These are phyloP conservation scores for Schizophyllum amplum DNA, from an alignment of 1,284 basidiomycete species.

Conservation along the genomic window DNA sequence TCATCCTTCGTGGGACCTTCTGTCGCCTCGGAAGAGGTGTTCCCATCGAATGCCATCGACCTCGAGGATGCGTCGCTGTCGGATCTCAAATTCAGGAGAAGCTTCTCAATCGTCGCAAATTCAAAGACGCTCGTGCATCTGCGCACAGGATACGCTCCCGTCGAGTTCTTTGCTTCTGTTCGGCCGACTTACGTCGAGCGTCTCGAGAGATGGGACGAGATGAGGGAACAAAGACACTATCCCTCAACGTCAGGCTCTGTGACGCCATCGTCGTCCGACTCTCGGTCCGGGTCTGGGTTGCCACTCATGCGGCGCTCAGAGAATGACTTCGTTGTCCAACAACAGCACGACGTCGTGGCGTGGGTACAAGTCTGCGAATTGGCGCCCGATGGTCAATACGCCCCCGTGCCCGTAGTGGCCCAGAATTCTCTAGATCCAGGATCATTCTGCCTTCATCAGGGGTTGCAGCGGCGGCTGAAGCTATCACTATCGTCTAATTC, in stretches of 20 bases:
- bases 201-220: slow-evolving; percentile 86
- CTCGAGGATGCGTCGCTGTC: slow-evolving; percentile 65
- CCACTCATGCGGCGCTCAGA: slow-evolving; percentile 85
- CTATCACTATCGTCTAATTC: slow-evolving; percentile 82
- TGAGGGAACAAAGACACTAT: slow-evolving; percentile 56
- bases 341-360: slow-evolving; percentile 84
- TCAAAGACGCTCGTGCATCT: slow-evolving; percentile 70
- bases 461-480: slow-evolving; percentile 79
- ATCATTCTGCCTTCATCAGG: slow-evolving; percentile 86
- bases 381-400: slow-evolving; percentile 76
- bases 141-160: slow-evolving; percentile 66
- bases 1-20: slow-evolving; percentile 74
- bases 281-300: slow-evolving; percentile 29
- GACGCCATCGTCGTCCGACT: slow-evolving; percentile 16
- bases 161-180: slow-evolving; percentile 84
- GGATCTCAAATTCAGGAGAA: slow-evolving; percentile 73
- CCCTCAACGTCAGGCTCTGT: slow-evolving; percentile 11
- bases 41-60: slow-evolving; percentile 68
- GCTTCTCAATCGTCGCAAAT: slow-evolving; percentile 71
- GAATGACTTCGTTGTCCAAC: slow-evolving; percentile 84
- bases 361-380: slow-evolving; percentile 87
- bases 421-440: slow-evolving; percentile 78
- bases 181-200: slow-evolving; percentile 79
- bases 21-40: slow-evolving; percentile 72
- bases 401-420: slow-evolving; percentile 77